These are phyloP conservation scores for Eutypella sp. DNA, from an alignment of 2,329 filamentous ascomycete species.

Conservation along the genomic window DNA sequence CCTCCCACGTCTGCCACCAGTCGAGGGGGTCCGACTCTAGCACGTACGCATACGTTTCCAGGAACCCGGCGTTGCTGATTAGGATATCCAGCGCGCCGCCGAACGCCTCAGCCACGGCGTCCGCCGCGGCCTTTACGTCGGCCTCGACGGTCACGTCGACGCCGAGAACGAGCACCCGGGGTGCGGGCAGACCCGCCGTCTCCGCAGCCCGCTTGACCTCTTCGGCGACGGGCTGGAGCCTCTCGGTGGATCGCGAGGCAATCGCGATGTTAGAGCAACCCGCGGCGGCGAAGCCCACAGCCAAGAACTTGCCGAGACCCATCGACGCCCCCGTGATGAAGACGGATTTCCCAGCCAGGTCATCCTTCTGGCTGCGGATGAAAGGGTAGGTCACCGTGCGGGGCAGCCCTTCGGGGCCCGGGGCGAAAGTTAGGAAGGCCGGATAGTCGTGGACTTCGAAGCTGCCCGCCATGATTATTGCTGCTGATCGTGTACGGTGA, in stretches of 20 bases:
- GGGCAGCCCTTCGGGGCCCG: too few relatives aligned
- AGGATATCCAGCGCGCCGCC: conserved; percentile 31
- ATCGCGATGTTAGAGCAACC: conserved; percentile 45
- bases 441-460: too few relatives aligned
- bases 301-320: conserved; percentile 44
- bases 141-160: conserved; percentile 30
- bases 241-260: conserved; percentile 44
- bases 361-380: conserved; percentile 17
- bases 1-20: conserved; percentile 25
- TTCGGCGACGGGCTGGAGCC: conserved; percentile 33
- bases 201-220: conserved; percentile 32
- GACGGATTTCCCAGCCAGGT: conserved; percentile 24
- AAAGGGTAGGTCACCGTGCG: conserved; percentile 31
- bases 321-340: conserved; percentile 48
- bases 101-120: conserved; percentile 16
- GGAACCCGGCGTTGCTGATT: conserved; percentile 36
- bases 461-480: too few relatives aligned
- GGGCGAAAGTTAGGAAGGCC: too few relatives aligned
- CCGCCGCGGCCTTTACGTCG: conserved; percentile 29
- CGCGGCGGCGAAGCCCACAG: conserved; percentile 45
- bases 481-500: too few relatives aligned
- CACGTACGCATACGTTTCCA: conserved; percentile 25
- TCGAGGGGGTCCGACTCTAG: conserved; percentile 16
- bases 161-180: conserved; percentile 24
- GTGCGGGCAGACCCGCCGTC: conserved; percentile 18